Evolutionary conservation across 208 protist genomes (phyloP), one percentile per base, ranked within the genome.

Genomic region (Hexamita inflata): DNA sequence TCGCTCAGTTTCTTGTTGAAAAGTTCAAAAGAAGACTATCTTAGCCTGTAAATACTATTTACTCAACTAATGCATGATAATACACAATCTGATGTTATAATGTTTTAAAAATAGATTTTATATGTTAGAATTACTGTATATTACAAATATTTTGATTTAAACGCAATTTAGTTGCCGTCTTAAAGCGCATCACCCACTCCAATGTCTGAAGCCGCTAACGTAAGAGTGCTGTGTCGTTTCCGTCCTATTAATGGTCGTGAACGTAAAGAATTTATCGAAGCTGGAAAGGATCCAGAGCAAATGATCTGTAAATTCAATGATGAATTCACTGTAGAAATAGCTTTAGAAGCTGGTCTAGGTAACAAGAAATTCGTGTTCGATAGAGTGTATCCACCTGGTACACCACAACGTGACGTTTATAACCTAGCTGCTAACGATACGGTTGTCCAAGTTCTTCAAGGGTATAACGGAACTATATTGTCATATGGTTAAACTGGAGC

Each of bases 401-500:
- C 58, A 9, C 15, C 73, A 29, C 58, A 76, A 32, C 4, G 26
- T 24, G 73, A 76, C 13, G 58, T 61, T 9, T 76, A 60, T 39
- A 61, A 76, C 4, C 2, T 38, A 9, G 73, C 35, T 7, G 73
- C 73, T 45, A 58, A 61, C 11, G 26, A 41, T 38, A 9, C 28
- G 24, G 30, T 62, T 38, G n/a, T 39, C 9, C 7, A 76, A 24
- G 58, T 76, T 15, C 29, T 76, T 7, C 4, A 35, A 24, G 64
- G 76, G 13, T 38, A 49, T 4, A 78, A 78, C 29, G 59, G 19
- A 11, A 70, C 76, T 30, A 68, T 78, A 26, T 58, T 78, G 4
- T 29, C 61, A 11, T 78, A 78, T 58, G 76, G 76, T 13, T 62
- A 78, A 38, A 78, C 76, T 41, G 76, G 76, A 60, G 28, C 57